Evolutionary conservation across 148 eudicot genomes (phyloP).

Genomic region (Simmondsia chinensis): DNA sequence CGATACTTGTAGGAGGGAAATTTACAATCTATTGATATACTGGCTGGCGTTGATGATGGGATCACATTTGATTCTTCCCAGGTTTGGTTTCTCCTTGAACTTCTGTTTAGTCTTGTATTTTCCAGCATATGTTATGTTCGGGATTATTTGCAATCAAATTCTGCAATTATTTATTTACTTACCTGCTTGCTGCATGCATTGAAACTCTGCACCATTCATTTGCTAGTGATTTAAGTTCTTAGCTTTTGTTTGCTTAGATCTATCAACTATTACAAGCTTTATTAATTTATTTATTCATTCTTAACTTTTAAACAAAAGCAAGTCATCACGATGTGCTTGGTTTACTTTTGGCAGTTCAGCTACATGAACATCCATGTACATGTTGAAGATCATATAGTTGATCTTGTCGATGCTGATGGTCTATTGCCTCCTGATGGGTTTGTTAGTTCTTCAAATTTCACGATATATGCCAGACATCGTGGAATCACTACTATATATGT

Average conservation of each 20-base stretch:
- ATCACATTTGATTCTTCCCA: constrained; percentile 63
- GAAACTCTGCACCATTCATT: no score
- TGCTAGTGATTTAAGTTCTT: no score
- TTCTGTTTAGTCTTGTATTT: background rate
- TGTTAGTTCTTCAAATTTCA: constrained; percentile 40
- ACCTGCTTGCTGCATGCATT: no score
- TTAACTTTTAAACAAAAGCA: no score
- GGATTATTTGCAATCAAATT: background rate
- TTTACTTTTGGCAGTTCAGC: constrained; percentile 35
- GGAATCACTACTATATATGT: constrained; percentile 73
- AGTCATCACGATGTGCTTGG: no score
- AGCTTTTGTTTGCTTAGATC: no score
- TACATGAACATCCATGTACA: constrained; percentile 65
- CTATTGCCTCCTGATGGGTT: constrained; percentile 21
- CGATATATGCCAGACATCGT: constrained; percentile 44
- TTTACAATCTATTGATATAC: constrained; percentile 35
- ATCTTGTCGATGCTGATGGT: constrained; percentile 37
- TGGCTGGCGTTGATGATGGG: constrained; percentile 68
- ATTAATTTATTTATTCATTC: no score
- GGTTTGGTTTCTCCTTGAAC: constrained; percentile 26
- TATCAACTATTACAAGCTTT: no score
- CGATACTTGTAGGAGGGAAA: constrained; percentile 56
- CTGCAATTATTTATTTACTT: no score
- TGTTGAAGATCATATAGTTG: constrained; percentile 44
- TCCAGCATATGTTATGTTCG: background rate